These are phyloP conservation scores for Sporisorium iseilematis-ciliati DNA, from an alignment of 1,284 basidiomycete species.

Conservation along the genomic window DNA sequence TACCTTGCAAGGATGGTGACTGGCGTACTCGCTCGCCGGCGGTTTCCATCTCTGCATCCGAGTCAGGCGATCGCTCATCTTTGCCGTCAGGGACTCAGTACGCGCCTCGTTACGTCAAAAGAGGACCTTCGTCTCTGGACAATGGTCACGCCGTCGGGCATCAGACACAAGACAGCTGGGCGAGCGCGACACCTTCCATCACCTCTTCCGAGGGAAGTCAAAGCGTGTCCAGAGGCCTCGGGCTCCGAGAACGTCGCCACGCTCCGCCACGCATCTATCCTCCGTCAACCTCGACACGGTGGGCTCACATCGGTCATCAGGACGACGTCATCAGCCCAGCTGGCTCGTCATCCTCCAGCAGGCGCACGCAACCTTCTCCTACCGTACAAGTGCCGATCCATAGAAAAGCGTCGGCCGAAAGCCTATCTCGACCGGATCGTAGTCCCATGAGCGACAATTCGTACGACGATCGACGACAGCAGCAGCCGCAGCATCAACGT, in stretches of 20 bases:
- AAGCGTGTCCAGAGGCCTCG: conserved; percentile 19
- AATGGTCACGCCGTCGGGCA: conserved; percentile 19
- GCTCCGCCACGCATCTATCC: conserved; percentile 59
- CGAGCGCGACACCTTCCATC: conserved; percentile 34
- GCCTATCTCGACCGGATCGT: conserved; percentile 25
- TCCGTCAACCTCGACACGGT: conserved; percentile 45
- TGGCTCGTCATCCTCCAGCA: conserved; percentile 5
- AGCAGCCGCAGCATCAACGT: conserved; percentile 4
- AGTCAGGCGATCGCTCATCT: conserved; percentile 15
- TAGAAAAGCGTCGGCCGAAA: conserved; percentile 35
- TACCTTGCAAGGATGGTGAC: conserved; percentile 30
- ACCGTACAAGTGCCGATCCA: conserved; percentile 20
- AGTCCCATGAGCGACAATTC: conserved; percentile 38
- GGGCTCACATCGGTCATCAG: conserved; percentile 33
- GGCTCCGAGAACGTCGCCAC: conserved; percentile 53
- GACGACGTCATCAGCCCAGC: conserved; percentile 23
- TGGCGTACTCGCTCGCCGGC: conserved; percentile 34
- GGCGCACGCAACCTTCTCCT: conserved; percentile 25
- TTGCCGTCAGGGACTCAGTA: conserved; percentile 1
- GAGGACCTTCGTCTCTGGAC: conserved; percentile 24
- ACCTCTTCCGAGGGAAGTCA: conserved; percentile 38
- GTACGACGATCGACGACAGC: conserved; percentile 11
- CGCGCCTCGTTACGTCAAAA: conserved; percentile 5
- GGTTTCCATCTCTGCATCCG: conserved; percentile 29
- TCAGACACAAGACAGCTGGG: conserved; percentile 43